Evolutionary conservation across 352 stramenopile genomes (phyloP), one percentile per base, ranked within the genome.

Genomic region (Pythium brachiatum): DNA sequence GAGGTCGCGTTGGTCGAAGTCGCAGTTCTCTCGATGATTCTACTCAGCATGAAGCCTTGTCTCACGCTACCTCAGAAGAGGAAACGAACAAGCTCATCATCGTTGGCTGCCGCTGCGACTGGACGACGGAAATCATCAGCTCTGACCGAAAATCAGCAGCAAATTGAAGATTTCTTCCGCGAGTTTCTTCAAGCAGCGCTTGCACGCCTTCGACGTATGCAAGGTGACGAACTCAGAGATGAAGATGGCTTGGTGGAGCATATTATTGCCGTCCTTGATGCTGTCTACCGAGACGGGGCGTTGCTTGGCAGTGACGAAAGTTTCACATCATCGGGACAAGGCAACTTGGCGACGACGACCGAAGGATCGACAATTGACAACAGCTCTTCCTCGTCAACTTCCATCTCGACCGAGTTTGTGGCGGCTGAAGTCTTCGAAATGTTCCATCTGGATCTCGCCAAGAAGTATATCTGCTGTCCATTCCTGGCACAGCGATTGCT

Each of bases 391-490:
- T 39, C 48, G 18, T 46, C 54, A 0, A 52, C 39, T 18, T 52
- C 57, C 9, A 57, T 41, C 15, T 66, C 53, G 3, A 36, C 21
- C 29, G 57, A 76, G 79, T 62, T 61, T 15, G 57, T 75, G 54
- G 90, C 93, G 67, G 79, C 82, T 18, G 79, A 95, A 58, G 68
- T 77, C 4, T 88, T 92, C 62, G 87, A 96, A 53, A 70, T 92
- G 26, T 90, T 94, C 34, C 79, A 92, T 64, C 75, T 96, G 60
- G 81, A 94, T 54, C 44, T 94, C n/a, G 83, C 85, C 13, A 92
- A 94, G 59, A 90, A 89, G 68, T 88, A 88, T 58, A 83, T 96
- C 31, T 94, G 87, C 60, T 96, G 87, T 47, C 87, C 85, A 18
- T 94, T 88, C 54, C 72, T 96, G 36, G 74, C 74, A 0, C 85